Evolutionary conservation across 1,284 basidiomycete genomes (phyloP).

Genomic region (Trichosporon asahii): DNA sequence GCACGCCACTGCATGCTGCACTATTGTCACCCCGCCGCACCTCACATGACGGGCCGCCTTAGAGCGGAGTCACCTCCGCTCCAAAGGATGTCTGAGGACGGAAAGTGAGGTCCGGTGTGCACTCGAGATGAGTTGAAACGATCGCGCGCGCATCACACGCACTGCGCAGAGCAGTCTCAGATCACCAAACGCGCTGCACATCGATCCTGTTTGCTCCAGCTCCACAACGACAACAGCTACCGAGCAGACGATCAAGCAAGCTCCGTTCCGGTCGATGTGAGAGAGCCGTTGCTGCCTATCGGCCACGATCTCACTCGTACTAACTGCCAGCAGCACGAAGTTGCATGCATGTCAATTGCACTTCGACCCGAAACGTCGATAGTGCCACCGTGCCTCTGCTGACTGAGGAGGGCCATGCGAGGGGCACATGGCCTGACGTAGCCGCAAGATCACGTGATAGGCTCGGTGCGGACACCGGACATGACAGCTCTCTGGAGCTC

Average conservation of each 20-base stretch:
- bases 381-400: slow-evolving; percentile 2
- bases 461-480: background rate
- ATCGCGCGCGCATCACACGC: background rate
- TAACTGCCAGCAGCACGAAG: background rate
- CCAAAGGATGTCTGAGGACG: background rate
- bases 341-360: background rate
- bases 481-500: background rate
- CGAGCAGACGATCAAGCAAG: background rate
- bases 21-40: background rate
- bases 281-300: no score
- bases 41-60: background rate
- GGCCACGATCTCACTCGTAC: background rate
- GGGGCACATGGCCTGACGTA: background rate
- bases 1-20: background rate
- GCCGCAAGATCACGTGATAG: background rate
- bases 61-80: background rate
- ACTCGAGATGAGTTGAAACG: background rate
- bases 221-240: background rate
- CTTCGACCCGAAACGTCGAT: background rate
- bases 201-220: background rate
- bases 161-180: background rate
- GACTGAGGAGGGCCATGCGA: background rate
- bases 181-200: background rate
- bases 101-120: background rate
- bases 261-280: background rate